These are phyloP conservation scores for Chaetomiaceae sp. DNA, from an alignment of 2,329 filamentous ascomycete genomes.

Conservation along the genomic window DNA sequence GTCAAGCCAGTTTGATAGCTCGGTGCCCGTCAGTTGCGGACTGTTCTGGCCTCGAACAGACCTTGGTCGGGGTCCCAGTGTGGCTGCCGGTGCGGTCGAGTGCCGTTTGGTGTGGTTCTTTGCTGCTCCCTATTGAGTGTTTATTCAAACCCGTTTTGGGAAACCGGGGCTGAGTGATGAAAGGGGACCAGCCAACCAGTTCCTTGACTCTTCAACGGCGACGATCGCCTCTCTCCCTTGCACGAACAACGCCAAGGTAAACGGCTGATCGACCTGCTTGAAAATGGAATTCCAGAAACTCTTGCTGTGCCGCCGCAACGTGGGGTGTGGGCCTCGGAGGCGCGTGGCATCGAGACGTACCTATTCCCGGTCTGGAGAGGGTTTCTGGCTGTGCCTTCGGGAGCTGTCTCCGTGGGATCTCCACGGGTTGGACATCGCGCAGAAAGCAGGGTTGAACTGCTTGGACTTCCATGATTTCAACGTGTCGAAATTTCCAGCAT, in stretches of 20 bases:
- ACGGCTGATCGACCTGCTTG: background rate
- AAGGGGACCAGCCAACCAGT: conserved; percentile 1
- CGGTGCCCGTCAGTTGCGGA: background rate
- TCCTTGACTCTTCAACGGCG: background rate
- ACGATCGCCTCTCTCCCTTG: background rate
- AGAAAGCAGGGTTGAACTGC: too few relatives aligned
- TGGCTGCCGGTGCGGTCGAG: background rate
- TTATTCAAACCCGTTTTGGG: conserved; percentile 26
- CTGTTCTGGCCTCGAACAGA: background rate
- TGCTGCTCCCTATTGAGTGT: conserved; percentile 18
- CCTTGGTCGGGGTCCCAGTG: background rate
- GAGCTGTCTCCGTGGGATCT: too few relatives aligned
- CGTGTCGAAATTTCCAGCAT: too few relatives aligned
- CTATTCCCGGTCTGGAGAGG: too few relatives aligned
- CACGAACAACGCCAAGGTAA: background rate
- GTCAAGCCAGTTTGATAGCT: background rate
- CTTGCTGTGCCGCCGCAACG: too few relatives aligned
- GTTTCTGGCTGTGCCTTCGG: too few relatives aligned
- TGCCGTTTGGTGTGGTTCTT: background rate
- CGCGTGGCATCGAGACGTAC: too few relatives aligned
- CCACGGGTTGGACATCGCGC: too few relatives aligned
- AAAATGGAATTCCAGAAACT: background rate
- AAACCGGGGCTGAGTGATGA: conserved; percentile 11
- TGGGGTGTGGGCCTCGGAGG: too few relatives aligned
- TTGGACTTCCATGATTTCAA: too few relatives aligned